A percentile compares a stretch with the other conserved stretches of the same genome.
Conservation (phyloP, 2,329 filamentous ascomycete species). For the Aureobasidium pullulans region DNA sequence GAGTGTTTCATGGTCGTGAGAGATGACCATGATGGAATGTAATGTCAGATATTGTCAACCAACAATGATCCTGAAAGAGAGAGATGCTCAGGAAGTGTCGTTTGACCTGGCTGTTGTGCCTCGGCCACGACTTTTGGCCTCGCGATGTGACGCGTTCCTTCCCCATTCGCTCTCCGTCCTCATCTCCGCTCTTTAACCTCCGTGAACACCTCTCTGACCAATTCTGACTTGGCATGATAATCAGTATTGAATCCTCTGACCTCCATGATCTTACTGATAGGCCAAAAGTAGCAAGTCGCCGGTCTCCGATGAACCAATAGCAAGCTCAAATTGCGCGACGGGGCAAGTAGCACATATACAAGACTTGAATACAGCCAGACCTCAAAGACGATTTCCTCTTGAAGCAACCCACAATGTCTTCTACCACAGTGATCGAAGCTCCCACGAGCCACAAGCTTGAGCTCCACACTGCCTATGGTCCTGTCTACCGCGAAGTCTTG, state of each 20-base stretch:
- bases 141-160: no score
- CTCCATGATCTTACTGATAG: background rate
- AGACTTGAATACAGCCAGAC: background rate
- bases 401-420: background rate
- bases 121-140: background rate
- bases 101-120: background rate
- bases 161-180: background rate
- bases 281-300: background rate
- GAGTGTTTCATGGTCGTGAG: no score
- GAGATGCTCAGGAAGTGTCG: background rate
- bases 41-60: background rate
- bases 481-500: background rate
- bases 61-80: no score
- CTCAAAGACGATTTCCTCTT: background rate
- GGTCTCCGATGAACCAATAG: background rate
- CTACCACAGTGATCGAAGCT: background rate
- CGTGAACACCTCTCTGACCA: no score
- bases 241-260: no score
- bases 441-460: background rate
- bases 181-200: background rate
- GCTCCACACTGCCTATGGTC: constrained; percentile 2
- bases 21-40: no score
- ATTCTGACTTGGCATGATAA: background rate
- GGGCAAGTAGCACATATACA: background rate
- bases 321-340: background rate